Base-by-base conservation (phyloP, 78 protist species). In the Chrysochromulina tobinii region DNA sequence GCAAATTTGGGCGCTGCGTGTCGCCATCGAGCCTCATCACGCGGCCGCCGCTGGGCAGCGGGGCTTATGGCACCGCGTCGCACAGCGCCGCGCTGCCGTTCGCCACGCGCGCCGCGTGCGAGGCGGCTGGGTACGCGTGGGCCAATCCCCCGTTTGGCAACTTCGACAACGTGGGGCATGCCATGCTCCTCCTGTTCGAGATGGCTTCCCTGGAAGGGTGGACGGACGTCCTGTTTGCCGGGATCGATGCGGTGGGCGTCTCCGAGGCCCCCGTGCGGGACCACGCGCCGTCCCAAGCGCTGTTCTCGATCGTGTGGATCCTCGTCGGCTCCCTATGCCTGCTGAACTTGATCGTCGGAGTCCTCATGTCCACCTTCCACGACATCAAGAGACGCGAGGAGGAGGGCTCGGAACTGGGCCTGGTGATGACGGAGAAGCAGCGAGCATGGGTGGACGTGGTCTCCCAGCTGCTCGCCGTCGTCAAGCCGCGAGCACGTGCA, bases 141-240 rank as follows among this genome's bases (percentile, higher is more conserved):
- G 27, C 57, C 53, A 48, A 48, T 18, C 55, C 84, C 1, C 14
- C 11, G 58, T 48, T 75, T 3, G 84, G 84, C 84, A 12, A 48
- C 38, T 94, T 92, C 77, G 94, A 94, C 90, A 59, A 85, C 68
- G 1, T 92, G 25, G 64, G 18, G 20, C 0, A 0, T 12, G 90
- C 94, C 8, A 1, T 90, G 72, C 59, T 93, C 25, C 48, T 83
- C 27, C 20, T 94, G 21, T 87, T 90, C 27, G 88, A 90, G 61
- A 27, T 50, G n/a, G 57, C 88, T 77, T 61, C 88, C 0, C 38
- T 89, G 17, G 93, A 90, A 23, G 95, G 93, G 11, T 94, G 95
- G 95, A 3, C 89, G 61, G 91, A 79, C 55, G 55, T 90, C 38
- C 21, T 94, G 90, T 51, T 1, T 48, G 9, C 14, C 15, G 57